phyloP scores from a whole-genome alignment of 176 grass and related monocot genomes.

The Ampelocalamus luodianensis region DNA sequence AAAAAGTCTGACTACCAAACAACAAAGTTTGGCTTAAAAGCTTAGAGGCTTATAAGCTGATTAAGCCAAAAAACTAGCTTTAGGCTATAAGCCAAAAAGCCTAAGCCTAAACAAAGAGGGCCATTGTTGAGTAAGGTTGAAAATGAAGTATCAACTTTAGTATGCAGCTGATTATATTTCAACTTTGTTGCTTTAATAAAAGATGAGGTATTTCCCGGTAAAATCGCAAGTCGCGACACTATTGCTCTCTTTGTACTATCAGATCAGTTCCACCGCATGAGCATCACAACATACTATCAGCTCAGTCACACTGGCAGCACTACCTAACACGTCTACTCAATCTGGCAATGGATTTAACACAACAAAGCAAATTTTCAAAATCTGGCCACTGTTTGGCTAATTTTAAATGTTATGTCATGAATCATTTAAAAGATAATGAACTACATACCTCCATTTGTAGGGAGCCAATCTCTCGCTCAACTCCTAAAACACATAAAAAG shows the following conservation, averaged over 20 bases:
- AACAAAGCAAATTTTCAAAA: neutral
- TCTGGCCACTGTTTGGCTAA: neutral
- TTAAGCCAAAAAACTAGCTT: no score
- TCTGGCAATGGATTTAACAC: neutral
- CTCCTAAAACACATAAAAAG: slow-evolving; percentile 53
- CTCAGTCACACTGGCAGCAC: neutral
- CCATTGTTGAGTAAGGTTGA: neutral
- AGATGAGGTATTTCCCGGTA: neutral
- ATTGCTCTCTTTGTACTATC: neutral
- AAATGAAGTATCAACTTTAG: slow-evolving; percentile 10
- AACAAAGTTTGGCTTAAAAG: no score
- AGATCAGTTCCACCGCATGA: neutral
- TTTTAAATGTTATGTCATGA: neutral
- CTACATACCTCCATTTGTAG: slow-evolving; percentile 83
- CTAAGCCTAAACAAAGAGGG: no score
- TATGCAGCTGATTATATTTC: neutral
- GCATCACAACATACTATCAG: neutral
- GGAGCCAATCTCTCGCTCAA: slow-evolving; percentile 93
- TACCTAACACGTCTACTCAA: neutral
- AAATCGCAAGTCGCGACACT: neutral
- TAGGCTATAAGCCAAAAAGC: no score
- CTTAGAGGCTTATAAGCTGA: no score
- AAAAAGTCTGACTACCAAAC: no score
- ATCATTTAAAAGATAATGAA: slow-evolving; percentile 12
- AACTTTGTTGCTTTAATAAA: neutral